A percentile compares a stretch with the other conserved stretches of the same genome.
Evolutionary conservation across 78 protist species (phyloP).

Genomic region (Dictyostelium citrinum): DNA sequence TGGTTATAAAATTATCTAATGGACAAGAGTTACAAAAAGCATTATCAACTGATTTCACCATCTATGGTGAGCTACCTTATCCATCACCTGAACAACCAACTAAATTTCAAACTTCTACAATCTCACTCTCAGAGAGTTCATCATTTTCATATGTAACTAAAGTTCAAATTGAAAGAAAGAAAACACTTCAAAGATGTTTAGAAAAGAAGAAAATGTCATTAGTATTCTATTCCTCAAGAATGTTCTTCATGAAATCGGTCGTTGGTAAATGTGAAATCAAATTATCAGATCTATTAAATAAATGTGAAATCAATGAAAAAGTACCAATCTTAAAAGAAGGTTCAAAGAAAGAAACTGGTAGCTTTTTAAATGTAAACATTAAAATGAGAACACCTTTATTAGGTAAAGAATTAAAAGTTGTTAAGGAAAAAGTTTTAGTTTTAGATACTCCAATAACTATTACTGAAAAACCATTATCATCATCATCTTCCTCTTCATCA

Average conservation of each 20-base stretch:
- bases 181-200: constrained; percentile 32
- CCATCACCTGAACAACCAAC: constrained; percentile 41
- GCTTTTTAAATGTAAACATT: constrained; percentile 20
- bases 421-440: constrained; percentile 27
- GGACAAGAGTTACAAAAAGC: background rate
- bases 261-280: constrained; percentile 56
- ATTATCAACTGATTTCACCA: background rate
- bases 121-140: background rate
- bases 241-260: constrained; percentile 48
- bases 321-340: constrained; percentile 59
- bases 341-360: constrained; percentile 43
- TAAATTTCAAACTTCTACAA: background rate
- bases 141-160: background rate
- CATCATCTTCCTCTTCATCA: too few species aligned
- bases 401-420: background rate
- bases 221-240: background rate
- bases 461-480: background rate
- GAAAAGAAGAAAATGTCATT: constrained; percentile 55
- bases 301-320: constrained; percentile 26
- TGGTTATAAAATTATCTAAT: constrained; percentile 6
- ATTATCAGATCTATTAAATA: background rate
- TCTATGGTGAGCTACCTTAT: constrained; percentile 35
- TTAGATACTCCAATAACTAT: constrained; percentile 33
- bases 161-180: constrained; percentile 37
- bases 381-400: constrained; percentile 34